Conservation (phyloP, 2,329 filamentous ascomycete genomes). For the Penicillium sp. region DNA sequence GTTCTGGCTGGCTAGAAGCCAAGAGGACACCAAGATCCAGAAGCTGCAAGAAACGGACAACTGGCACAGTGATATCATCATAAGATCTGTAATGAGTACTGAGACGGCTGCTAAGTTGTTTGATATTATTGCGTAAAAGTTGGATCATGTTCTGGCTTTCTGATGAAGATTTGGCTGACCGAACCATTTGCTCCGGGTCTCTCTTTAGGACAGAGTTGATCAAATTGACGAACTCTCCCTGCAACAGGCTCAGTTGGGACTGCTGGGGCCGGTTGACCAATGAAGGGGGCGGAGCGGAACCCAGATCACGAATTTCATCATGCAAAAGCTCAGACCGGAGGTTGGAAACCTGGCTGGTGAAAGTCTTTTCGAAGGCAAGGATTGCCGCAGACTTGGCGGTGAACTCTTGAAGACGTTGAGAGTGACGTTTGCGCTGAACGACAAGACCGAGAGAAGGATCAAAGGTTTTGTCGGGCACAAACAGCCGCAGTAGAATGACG, state of each 20-base stretch:
- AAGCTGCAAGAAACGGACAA: slow-evolving; percentile 75
- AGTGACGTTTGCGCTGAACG: slow-evolving; percentile 63
- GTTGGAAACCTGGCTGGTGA: slow-evolving; percentile 68
- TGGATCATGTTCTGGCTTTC: slow-evolving; percentile 34
- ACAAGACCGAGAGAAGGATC: slow-evolving; percentile 68
- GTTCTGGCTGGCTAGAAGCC: slow-evolving; percentile 34
- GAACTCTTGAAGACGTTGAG: slow-evolving; percentile 57
- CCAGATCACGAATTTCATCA: slow-evolving; percentile 62
- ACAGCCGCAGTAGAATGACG: slow-evolving; percentile 71
- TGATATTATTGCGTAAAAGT: slow-evolving; percentile 57
- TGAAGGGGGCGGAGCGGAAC: slow-evolving; percentile 63
- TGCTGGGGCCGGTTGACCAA: slow-evolving; percentile 68
- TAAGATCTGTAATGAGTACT: slow-evolving; percentile 71
- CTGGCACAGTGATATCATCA: slow-evolving; percentile 77
- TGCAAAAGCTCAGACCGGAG: slow-evolving; percentile 64
- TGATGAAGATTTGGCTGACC: slow-evolving; percentile 13
- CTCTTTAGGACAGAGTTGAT: slow-evolving; percentile 61
- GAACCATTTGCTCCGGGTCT: slow-evolving; percentile 33
- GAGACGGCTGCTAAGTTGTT: slow-evolving; percentile 69
- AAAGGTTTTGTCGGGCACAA: slow-evolving; percentile 80
- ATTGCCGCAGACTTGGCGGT: slow-evolving; percentile 60
- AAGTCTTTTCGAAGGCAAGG: slow-evolving; percentile 62
- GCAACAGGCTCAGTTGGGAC: slow-evolving; percentile 69
- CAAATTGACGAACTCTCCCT: slow-evolving; percentile 79
- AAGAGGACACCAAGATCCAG: slow-evolving; percentile 73